Conservation (phyloP, 2,329 filamentous ascomycete species). For the Hirsutella rhossiliensis region DNA sequence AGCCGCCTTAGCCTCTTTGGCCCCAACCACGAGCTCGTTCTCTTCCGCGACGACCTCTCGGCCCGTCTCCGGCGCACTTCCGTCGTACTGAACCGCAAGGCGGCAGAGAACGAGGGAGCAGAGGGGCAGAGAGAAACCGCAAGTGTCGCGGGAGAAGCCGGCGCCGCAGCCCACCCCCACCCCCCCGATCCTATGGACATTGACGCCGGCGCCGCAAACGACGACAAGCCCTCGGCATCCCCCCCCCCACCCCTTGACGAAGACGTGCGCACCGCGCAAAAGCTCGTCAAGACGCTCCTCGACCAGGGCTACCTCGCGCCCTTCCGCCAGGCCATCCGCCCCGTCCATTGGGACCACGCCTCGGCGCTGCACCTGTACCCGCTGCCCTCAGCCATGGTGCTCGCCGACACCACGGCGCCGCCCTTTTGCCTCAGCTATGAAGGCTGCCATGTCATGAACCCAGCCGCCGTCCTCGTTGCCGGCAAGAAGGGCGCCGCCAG, state of each 20-base stretch:
- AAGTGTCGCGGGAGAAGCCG: slow-evolving; percentile 14
- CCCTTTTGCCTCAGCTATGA: slow-evolving; percentile 87
- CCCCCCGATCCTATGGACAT: slow-evolving; percentile 26
- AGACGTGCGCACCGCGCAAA: slow-evolving; percentile 50
- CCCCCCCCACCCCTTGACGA: slow-evolving; percentile 18
- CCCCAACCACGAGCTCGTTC: slow-evolving; percentile 71
- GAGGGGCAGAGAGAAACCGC: slow-evolving; percentile 11
- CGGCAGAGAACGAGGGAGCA: slow-evolving; percentile 10
- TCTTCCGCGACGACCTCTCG: slow-evolving; percentile 81
- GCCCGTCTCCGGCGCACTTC: slow-evolving; percentile 65
- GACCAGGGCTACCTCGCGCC: slow-evolving; percentile 85
- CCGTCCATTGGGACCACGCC: slow-evolving; percentile 83
- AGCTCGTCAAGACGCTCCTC: slow-evolving; percentile 80
- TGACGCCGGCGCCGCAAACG: slow-evolving; percentile 17
- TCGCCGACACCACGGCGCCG: slow-evolving; percentile 72
- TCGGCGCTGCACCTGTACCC: slow-evolving; percentile 73
- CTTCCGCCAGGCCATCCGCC: slow-evolving; percentile 67
- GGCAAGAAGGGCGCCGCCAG: slow-evolving; percentile 56
- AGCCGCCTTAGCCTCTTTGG: slow-evolving; percentile 75
- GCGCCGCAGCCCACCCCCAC: slow-evolving; percentile 6
- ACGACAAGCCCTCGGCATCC: slow-evolving; percentile 7
- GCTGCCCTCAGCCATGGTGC: slow-evolving; percentile 68
- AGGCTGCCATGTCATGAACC: slow-evolving; percentile 92
- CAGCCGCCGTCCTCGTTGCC: slow-evolving; percentile 61
- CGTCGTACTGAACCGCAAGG: slow-evolving; percentile 50